Base-by-base conservation (phyloP, 2,329 filamentous ascomycete species). In the Monilinia fructigena region DNA sequence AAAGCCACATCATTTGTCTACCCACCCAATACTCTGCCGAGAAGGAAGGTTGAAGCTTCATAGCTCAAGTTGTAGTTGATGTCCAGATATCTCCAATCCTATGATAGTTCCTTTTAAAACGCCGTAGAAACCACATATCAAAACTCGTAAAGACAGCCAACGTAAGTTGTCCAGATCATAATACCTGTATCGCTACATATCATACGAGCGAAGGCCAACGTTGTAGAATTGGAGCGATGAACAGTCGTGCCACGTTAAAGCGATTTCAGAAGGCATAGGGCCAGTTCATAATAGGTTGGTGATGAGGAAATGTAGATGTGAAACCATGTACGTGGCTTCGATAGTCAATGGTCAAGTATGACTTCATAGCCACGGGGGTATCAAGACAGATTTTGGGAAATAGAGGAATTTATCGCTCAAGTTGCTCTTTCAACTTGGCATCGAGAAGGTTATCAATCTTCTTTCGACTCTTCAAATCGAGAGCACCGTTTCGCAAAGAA, bases 391-490 rank as follows among this genome's bases (percentile, higher is more conserved):
- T 14, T 23, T 38, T 47, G 20, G 14, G 28, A 48, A 60, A n/a
- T 60, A 35, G 31, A 14, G 26, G 40, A 14, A 66, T 18, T 72
- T 66, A 74, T 42, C 74, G 74, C 67, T 85, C 82, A 70, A 88
- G 79, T 71, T 82, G 80, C 70, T 80, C 77, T 75, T 80, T 82
- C 67, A 86, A 77, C 67, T 80, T 78, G 35, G 77, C 75, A 72
- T 83, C 82, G 67, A 87, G 76, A 67, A 84, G 76, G 67, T 81
- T 80, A 64, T 80, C 77, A 66, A 87, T 80, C 73, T 81, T 83
- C 78, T 85, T 84, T 73, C 84, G 81, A 74, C 82, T 87, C 75
- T 81, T 82, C 74, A 83, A 74, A 71, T 85, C 83, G 65, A 84
- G 77, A 20, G 80, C 79, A 61, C 81, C 82, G 76, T 86, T 82